Percentiles rank a stretch among this genome's conserved stretches.
Conservation (phyloP, 2,329 filamentous ascomycete genomes). For the Aspergillus sp. region DNA sequence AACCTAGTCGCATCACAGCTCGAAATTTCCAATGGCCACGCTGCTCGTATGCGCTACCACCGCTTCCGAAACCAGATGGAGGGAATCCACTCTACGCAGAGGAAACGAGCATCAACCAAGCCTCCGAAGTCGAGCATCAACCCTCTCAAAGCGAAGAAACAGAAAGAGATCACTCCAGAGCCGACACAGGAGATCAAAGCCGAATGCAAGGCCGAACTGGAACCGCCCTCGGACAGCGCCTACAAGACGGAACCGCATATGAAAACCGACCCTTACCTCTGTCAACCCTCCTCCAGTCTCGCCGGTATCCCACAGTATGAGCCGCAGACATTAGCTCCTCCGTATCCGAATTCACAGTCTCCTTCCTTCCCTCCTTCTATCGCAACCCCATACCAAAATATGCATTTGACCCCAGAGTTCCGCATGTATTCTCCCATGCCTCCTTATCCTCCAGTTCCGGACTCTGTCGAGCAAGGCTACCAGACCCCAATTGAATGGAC, state of each 20-base stretch:
- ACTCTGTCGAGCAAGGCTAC: not conserved
- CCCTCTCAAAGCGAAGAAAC: conserved; percentile 13
- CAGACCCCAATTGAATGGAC: conserved; percentile 19
- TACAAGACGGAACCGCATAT: conserved; percentile 11
- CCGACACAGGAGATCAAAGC: conserved; percentile 16
- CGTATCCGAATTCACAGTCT: conserved; percentile 1
- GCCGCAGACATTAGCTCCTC: conserved; percentile 1
- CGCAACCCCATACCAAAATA: conserved; percentile 12
- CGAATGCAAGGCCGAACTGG: conserved; percentile 9
- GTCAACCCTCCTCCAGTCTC: conserved; percentile 8
- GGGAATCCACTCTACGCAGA: conserved; percentile 31
- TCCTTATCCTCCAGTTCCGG: not conserved
- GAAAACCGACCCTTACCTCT: conserved; percentile 23
- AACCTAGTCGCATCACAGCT: conserved; percentile 50
- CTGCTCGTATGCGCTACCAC: conserved; percentile 58
- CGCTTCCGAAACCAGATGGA: conserved; percentile 57
- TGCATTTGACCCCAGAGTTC: conserved; percentile 14
- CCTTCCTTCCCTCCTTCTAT: conserved; percentile 8
- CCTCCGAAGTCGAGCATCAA: conserved; percentile 14
- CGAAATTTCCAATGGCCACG: conserved; percentile 57
- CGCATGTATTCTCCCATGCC: conserved; percentile 11
- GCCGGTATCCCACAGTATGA: conserved; percentile 14
- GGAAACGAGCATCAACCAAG: conserved; percentile 29
- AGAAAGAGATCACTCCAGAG: conserved; percentile 11
- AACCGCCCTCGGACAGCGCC: not conserved